Base-by-base conservation (phyloP, 306 rosid species). In the Nissolia schottii region DNA sequence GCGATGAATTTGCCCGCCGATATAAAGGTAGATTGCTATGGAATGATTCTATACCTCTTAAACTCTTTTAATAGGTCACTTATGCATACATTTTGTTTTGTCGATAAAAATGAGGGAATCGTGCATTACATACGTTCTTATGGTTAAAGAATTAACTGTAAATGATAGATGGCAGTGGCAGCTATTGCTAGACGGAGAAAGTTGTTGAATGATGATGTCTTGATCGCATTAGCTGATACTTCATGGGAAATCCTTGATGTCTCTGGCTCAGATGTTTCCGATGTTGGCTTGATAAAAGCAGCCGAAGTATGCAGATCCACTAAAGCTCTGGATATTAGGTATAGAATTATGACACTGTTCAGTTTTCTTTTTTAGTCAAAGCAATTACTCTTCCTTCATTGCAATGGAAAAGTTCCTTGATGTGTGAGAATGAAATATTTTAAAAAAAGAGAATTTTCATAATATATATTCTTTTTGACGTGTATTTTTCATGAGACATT, bases 241-340 rank as follows among this genome's bases (percentile, higher is more conserved):
- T 85, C 91, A 23, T 94, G 97, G 98, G 92, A 83, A 60, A 60
- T 84, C 73, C 92, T 94, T 49, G 97, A 94, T 46, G 79, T 94
- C 48, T 94, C 98, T 48, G 84, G 85, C 25, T 94, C 97, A 51
- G 97, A 94, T 71, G 92, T 91, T 77, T 86, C 97, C 4, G 96
- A 94, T 81, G 61, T 62, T 76, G 95, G 96, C 50, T 79, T 94
- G 82, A 77, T 31, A 18, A 82, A 89, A 85, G 90, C 79, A 55
- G 85, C 87, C 64, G 84, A 87, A 81, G 76, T 73, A 29, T 91
- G 97, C 77, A 84, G 73, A 67, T 77, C 7, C 59, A 90, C 87
- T 57, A 85, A 81, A 80, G 97, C 95, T 63, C 81, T 87, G 56
- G 98, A 91, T 80, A 87, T 94, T 67, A 86, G 98, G 98, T 94